Conservation (phyloP, 306 rosid genomes). For the Vicia sativa region DNA sequence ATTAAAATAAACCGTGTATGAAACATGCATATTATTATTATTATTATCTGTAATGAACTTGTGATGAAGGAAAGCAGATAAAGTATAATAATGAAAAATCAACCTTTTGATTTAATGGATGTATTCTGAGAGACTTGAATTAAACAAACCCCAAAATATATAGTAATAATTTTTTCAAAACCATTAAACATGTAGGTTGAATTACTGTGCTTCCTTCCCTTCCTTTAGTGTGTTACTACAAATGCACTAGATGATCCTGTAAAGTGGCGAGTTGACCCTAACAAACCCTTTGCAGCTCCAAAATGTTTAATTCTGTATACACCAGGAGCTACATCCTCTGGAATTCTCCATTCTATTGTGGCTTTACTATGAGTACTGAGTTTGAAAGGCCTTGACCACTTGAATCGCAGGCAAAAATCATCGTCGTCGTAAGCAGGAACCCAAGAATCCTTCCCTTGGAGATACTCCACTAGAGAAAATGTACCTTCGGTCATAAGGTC, state of each 20-base stretch:
- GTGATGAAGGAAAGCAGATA: neutral
- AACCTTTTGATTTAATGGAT: conserved; percentile 14
- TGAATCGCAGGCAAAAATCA: conserved; percentile 86
- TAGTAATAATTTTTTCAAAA: neutral
- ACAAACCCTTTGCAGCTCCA: conserved; percentile 72
- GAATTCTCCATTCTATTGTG: conserved; percentile 84
- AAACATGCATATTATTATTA: no score
- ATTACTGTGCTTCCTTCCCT: conserved; percentile 19
- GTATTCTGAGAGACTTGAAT: conserved; percentile 1
- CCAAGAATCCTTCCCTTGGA: conserved; percentile 67
- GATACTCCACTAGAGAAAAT: conserved; percentile 79
- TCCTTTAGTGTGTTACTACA: conserved; percentile 56
- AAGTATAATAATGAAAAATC: conserved; percentile 10
- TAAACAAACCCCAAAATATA: neutral
- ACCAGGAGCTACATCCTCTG: conserved; percentile 61
- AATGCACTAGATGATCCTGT: conserved; percentile 91
- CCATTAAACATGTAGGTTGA: conserved; percentile 4
- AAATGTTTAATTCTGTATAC: conserved; percentile 83
- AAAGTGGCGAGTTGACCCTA: conserved; percentile 74
- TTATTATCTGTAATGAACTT: no score
- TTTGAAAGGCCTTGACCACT: conserved; percentile 80
- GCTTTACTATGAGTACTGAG: conserved; percentile 70
- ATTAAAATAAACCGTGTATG: no score
- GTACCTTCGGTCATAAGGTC: conserved; percentile 97
- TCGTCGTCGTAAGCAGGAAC: conserved; percentile 87